Evolutionary conservation across 495 filamentous ascomycete species (phyloP).

Genomic region (Penicillium egyptiacum): DNA sequence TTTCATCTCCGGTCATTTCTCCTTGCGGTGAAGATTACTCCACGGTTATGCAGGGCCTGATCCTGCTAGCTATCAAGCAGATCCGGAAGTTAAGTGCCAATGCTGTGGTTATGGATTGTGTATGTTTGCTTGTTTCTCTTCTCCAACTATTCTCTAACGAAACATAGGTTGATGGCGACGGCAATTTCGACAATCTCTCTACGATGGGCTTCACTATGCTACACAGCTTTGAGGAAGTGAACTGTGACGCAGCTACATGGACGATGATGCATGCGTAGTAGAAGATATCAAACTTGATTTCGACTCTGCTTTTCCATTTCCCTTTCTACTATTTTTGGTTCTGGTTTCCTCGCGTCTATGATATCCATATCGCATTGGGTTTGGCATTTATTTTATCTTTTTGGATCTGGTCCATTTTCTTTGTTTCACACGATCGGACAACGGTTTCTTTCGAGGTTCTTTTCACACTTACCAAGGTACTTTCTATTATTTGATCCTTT

Average conservation of each 20-base stretch:
- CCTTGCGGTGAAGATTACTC: conserved; percentile 67
- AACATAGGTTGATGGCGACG: conserved; percentile 65
- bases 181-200: conserved; percentile 66
- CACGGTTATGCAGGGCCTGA: conserved; percentile 74
- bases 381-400: conserved; percentile 8
- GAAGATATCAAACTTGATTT: conserved; percentile 7
- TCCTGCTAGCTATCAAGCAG: conserved; percentile 77
- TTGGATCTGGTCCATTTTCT: background rate
- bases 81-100: conserved; percentile 72
- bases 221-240: conserved; percentile 77
- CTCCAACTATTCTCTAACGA: conserved; percentile 23
- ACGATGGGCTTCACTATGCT: conserved; percentile 76
- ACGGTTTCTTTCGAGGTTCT: background rate
- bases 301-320: conserved; percentile 14
- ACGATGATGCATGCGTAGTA: conserved; percentile 52
- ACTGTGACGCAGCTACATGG: conserved; percentile 71
- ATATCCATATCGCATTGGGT: conserved; percentile 35
- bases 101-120: conserved; percentile 73
- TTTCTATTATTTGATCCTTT: conserved; percentile 1
- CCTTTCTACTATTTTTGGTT: conserved; percentile 2
- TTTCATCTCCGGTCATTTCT: conserved; percentile 77
- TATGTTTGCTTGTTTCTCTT: conserved; percentile 41
- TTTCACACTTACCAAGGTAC: background rate
- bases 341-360: conserved; percentile 17
- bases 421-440: background rate